Base-by-base conservation (phyloP, 78 protist genomes). In the Capsaspora owczarzaki region DNA sequence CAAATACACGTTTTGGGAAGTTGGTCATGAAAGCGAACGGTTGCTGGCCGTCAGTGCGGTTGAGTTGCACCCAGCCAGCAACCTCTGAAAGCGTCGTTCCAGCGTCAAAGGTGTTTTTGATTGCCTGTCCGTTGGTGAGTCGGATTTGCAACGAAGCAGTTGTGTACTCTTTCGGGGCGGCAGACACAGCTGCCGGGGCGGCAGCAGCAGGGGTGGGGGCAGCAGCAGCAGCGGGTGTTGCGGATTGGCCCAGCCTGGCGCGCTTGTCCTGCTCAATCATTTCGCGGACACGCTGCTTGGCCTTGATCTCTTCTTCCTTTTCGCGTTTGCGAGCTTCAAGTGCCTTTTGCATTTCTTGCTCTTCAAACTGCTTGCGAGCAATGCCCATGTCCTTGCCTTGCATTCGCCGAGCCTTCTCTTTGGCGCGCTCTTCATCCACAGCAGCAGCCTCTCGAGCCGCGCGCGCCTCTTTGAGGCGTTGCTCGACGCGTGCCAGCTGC, bases 331-430 rank as follows among this genome's bases (percentile, higher is more conserved):
- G 12, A 5, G 8, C 42, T 23, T 43, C 60, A 1, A 16, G 40
- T 0, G 46, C 46, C 77, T 44, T 71, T 23, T 6, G 42, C 5
- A 42, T 25, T 1, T 70, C 56, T 33, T 70, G 33, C 33, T 42
- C 35, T n/a, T 70, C 38, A 3, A 3, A 6, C 35, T 42, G 4
- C n/a, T 16, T 20, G 20, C 51, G 44, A 25, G 37, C 41, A 12
- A 20, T 16, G 44, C 27, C 19, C 76, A 78, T 10, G 27, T 60
- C 68, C 72, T 78, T 78, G 38, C 82, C 82, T 35, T 78, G 71
- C 22, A 38, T 60, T 16, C 82, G 61, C 33, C 82, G 82, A 47
- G n/a, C 2, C 82, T 53, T 78, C 72, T 78, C 82, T 29, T 61
- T 51, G 42, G 8, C 82, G 23, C 35, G 31, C 61, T 6, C 42